Conservation (phyloP, 495 filamentous ascomycete species). For the Penicillium paxilli region DNA sequence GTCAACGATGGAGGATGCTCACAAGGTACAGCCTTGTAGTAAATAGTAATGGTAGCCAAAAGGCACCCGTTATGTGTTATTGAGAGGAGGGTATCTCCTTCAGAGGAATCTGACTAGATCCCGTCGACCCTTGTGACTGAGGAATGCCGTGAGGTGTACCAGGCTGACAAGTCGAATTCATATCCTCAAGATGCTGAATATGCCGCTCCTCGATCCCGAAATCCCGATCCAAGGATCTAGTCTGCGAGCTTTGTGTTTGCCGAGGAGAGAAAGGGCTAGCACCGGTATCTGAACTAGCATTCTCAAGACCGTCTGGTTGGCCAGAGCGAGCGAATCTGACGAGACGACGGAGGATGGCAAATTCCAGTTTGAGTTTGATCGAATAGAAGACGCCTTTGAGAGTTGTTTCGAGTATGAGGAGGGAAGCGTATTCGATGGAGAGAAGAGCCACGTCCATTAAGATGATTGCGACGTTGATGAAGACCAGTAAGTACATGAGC, state of each 20-base stretch:
- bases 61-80: not conserved
- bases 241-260: not conserved
- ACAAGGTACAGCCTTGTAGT: too few species aligned
- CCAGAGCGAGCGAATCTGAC: not conserved
- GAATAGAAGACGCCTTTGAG: conserved; percentile 4
- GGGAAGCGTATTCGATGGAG: not conserved
- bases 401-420: not conserved
- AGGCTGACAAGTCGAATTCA: not conserved
- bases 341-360: conserved; percentile 1
- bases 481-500: not conserved
- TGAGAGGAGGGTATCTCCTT: not conserved
- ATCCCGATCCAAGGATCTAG: not conserved
- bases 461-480: not conserved
- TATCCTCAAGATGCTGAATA: not conserved
- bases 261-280: not conserved
- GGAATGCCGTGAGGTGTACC: not conserved
- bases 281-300: not conserved
- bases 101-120: not conserved
- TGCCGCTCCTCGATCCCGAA: not conserved
- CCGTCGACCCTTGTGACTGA: not conserved
- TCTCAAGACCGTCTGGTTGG: not conserved
- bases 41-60: not conserved
- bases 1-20: too few species aligned
- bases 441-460: not conserved
- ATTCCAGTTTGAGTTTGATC: conserved; percentile 5